Percentiles rank a stretch among this genome's conserved stretches.
These are phyloP conservation scores for Auricularia auricula-judae DNA, from an alignment of 768 basidiomycete genomes.

Conservation along the genomic window DNA sequence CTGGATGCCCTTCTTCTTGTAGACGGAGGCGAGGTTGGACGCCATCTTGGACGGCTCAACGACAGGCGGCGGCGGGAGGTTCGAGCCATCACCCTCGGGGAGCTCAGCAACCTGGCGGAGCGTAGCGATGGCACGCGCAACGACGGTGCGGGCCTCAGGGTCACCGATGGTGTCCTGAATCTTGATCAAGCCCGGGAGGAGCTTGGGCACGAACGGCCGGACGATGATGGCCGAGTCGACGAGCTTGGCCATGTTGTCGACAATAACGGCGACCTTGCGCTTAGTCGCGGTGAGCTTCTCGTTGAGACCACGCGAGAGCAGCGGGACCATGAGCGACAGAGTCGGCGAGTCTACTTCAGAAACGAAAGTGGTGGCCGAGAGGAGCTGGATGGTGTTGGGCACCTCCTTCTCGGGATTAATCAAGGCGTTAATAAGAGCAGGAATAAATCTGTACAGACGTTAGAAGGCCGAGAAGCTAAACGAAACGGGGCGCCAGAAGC, in stretches of 20 bases:
- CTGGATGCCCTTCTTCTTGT: constrained; percentile 71
- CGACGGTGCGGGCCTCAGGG: constrained; percentile 92
- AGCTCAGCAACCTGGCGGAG: constrained; percentile 93
- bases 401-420: constrained; percentile 99
- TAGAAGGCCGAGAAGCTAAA: not conserved
- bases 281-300: constrained; percentile 95
- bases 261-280: constrained; percentile 95
- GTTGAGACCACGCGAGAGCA: constrained; percentile 82
- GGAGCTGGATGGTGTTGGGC: constrained; percentile 84
- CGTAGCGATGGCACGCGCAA: constrained; percentile 85
- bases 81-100: constrained; percentile 79
- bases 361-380: constrained; percentile 99
- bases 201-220: constrained; percentile 92
- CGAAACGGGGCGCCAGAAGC: not conserved
- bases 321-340: constrained; percentile 95
- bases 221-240: constrained; percentile 92
- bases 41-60: constrained; percentile 59
- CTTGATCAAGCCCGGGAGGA: constrained; percentile 93
- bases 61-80: constrained; percentile 76
- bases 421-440: constrained; percentile 92
- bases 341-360: constrained; percentile 97
- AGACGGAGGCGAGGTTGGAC: constrained; percentile 57
- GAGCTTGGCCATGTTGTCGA: constrained; percentile 98
- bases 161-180: constrained; percentile 91
- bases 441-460: constrained; percentile 52